Evolutionary conservation across 805 yeast genomes (phyloP).

Genomic region (Zygotorulaspora florentina): DNA sequence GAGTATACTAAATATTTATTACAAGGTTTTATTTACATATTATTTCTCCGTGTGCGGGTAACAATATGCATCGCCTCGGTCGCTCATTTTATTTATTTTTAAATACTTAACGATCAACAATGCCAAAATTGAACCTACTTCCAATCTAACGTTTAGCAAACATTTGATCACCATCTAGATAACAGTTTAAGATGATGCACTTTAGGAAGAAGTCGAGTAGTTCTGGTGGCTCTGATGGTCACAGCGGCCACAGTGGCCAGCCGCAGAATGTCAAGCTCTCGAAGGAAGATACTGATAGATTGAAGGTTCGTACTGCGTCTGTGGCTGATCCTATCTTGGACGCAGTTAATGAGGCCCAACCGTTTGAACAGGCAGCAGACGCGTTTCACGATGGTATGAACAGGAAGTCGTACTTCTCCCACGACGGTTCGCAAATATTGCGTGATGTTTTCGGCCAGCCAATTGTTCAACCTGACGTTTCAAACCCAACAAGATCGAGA

Average conservation of each 20-base stretch:
- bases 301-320: slow-evolving; percentile 62
- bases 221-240: slow-evolving; percentile 26
- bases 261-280: slow-evolving; percentile 41
- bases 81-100: too few relatives aligned
- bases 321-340: slow-evolving; percentile 86
- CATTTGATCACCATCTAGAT: neutral
- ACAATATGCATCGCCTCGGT: too few relatives aligned
- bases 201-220: slow-evolving; percentile 39
- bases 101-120: too few relatives aligned
- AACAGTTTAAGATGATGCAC: slow-evolving; percentile 40
- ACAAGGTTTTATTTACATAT: too few relatives aligned
- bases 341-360: slow-evolving; percentile 95
- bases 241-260: slow-evolving; percentile 31
- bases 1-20: too few relatives aligned
- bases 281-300: slow-evolving; percentile 48
- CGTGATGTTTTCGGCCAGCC: slow-evolving; percentile 81
- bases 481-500: slow-evolving; percentile 89
- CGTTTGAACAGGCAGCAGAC: slow-evolving; percentile 66
- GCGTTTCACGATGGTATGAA: slow-evolving; percentile 33
- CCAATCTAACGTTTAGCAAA: too few relatives aligned
- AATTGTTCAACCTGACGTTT: slow-evolving; percentile 74
- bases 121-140: too few relatives aligned
- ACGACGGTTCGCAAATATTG: slow-evolving; percentile 34
- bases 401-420: slow-evolving; percentile 37
- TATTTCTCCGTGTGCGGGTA: too few relatives aligned